Base-by-base conservation (phyloP, 108 stramenopile species). In the Nitzschia putrida region DNA sequence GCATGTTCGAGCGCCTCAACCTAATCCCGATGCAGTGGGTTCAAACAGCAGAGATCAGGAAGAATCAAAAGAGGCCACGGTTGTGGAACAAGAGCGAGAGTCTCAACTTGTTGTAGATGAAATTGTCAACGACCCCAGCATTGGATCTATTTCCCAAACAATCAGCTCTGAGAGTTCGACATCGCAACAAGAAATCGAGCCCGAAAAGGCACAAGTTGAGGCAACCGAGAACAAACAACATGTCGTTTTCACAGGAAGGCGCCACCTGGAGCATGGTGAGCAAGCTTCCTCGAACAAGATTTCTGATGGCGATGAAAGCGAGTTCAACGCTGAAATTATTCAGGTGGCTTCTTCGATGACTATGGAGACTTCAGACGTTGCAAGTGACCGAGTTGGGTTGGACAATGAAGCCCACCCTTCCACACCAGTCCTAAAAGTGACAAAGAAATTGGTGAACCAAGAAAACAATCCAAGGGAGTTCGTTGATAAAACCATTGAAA, bases 11-110 rank as follows among this genome's bases (percentile, higher is more conserved):
- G 61, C 44, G 7, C 61, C 61, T 47, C 61, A 63, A 23, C 61
- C 61, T 0, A 63, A 63, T 8, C 37, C 61, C 2, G 61, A 63
- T 23, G 61, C 61, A 9, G 61, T 23, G 10, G 21, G 61, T 12
- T 63, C 61, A 9, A 63, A 45, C 10, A 45, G 61, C 44, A 16
- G 47, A 18, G 18, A 49, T 6, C 47, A 18, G 4, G 29, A 34
- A 34, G 29, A 34, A 34, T 4, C 29, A 1, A 34, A 4, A 34
- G 29, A 1, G 4, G 3, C 1, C 3, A 34, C 1, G 29, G 29
- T 34, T 34, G 29, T 34, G 4, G 29, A 34, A 34, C 3, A 34
- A 34, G 29, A 34, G 29, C 1, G 29, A 34, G 29, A 34, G 1
- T 3, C 29, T 34, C 1, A 34, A 34, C 29, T 34, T 34, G 3